A percentile compares a stretch with the other conserved stretches of the same genome.
Evolutionary conservation across 2,329 filamentous ascomycete genomes (phyloP).

Genomic region (Sclerotinia spermophila): DNA sequence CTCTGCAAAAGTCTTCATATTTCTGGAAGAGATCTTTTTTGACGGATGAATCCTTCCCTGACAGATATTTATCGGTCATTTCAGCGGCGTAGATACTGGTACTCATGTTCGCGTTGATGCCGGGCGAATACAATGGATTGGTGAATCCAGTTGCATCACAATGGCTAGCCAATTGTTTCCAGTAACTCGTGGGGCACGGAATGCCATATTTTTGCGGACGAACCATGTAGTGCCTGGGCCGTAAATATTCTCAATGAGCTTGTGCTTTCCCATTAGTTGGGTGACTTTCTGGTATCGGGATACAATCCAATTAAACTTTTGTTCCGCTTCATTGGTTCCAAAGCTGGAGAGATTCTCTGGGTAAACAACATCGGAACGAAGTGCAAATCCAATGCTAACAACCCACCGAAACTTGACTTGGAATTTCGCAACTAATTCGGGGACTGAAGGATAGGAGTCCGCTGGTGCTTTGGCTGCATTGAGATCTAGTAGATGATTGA

Average conservation of each 20-base stretch:
- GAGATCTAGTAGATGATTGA: conserved; percentile 32
- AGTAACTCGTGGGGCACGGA: conserved; percentile 28
- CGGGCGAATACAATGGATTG: conserved; percentile 34
- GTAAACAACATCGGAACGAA: conserved; percentile 25
- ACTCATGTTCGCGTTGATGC: conserved; percentile 32
- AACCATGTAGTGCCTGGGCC: conserved; percentile 31
- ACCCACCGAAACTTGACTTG: conserved; percentile 30
- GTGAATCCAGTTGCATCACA: conserved; percentile 35
- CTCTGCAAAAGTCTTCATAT: conserved; percentile 27
- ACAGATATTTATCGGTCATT: conserved; percentile 22
- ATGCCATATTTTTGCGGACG: conserved; percentile 28
- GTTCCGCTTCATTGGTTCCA: conserved; percentile 30
- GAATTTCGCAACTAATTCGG: conserved; percentile 29
- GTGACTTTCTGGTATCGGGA: conserved; percentile 28
- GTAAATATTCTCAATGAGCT: conserved; percentile 28
- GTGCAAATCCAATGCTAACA: conserved; percentile 32
- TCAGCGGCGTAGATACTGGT: conserved; percentile 21
- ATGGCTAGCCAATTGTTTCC: conserved; percentile 33
- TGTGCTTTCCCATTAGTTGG: conserved; percentile 28
- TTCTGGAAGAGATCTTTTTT: conserved; percentile 5
- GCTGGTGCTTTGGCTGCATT: conserved; percentile 23
- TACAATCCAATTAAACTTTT: conserved; percentile 33
- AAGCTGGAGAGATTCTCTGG: conserved; percentile 28
- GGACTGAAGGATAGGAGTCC: conserved; percentile 27
- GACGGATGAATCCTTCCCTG: background rate